Conservation (phyloP, 495 filamentous ascomycete genomes). For the Poronia punctata region DNA sequence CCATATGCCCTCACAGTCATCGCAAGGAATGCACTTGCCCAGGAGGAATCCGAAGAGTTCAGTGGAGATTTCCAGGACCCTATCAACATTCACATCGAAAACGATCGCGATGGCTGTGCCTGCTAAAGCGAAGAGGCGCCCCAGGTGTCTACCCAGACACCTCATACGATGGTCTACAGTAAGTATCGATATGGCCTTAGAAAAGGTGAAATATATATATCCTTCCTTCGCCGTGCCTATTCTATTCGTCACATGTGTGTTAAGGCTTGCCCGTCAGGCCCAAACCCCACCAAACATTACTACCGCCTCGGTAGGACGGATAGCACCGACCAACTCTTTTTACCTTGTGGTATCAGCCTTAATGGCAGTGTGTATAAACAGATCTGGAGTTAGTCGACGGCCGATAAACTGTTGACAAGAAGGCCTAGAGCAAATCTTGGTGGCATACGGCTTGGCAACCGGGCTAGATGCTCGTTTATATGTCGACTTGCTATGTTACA, state of each 20-base stretch:
- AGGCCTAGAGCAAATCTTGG: too few species aligned
- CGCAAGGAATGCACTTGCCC: slow-evolving; percentile 85
- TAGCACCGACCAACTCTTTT: too few species aligned
- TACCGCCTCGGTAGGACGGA: too few species aligned
- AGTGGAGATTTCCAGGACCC: slow-evolving; percentile 92
- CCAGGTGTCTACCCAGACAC: neutral
- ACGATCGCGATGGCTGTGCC: slow-evolving; percentile 83
- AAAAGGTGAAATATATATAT: neutral
- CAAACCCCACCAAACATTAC: too few species aligned
- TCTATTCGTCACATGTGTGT: too few species aligned
- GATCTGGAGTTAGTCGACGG: too few species aligned
- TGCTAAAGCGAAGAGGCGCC: slow-evolving; percentile 49
- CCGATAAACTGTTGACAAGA: too few species aligned
- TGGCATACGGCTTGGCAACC: too few species aligned
- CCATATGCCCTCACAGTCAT: slow-evolving; percentile 56
- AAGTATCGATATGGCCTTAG: neutral
- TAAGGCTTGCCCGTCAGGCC: too few species aligned
- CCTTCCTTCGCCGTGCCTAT: neutral
- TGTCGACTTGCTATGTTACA: slow-evolving; percentile 1
- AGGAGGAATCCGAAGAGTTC: slow-evolving; percentile 92
- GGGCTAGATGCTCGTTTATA: too few species aligned
- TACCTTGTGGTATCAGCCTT: too few species aligned
- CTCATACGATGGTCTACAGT: neutral
- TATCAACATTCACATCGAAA: slow-evolving; percentile 93
- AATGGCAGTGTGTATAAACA: too few species aligned